Evolutionary conservation across 192 early-diverging fungal genomes (phyloP), one percentile per base, ranked within the genome.

Genomic region (Nowakowskiella sp.): DNA sequence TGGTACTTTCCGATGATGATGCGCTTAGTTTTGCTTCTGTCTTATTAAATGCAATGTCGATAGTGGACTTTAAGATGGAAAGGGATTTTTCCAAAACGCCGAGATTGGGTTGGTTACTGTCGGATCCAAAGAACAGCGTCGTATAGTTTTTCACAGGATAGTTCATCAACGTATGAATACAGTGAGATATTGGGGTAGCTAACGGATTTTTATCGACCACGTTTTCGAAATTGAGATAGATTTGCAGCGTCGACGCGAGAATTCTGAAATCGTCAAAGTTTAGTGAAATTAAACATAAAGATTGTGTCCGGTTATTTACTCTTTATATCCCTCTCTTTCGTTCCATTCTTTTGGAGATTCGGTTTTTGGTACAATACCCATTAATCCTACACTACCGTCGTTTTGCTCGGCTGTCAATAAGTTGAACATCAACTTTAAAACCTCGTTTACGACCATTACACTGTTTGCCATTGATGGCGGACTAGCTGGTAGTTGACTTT

Each of bases 181-280:
- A 82, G 65, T 89, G 86, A 4, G 81, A 80, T 30, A 84, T 74
- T 26, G 89, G 89, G 10, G 89, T 72, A 21, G 72, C 49, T n/a
- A 91, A 50, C 9, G 85, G 81, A n/a, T 10, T 50, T 45, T 3
- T 45, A 34, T 32, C 63, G 59, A 27, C 25, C 13, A 10, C 45
- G 7, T 45, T 44, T 5, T 65, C 21, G 21, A 45, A 33, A 34
- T 65, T 19, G 22, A 49, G 31, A 72, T 46, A 51, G 6, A 65
- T 7, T 29, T 55, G 31, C 26, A 57, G 26, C 30, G 70, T 57
- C 30, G 47, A 31, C 47, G 69, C 55, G 44, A 75, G 61, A 26
- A 73, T 31, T 6, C 69, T 72, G 28, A 6, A n/a, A n/a, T n/a
- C n/a, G n/a, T n/a, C 9, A n/a, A 44, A 54, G 44, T 9, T 9